These are phyloP conservation scores for Entoloma clypeatum DNA, from an alignment of 1,284 basidiomycete genomes.

Conservation along the genomic window DNA sequence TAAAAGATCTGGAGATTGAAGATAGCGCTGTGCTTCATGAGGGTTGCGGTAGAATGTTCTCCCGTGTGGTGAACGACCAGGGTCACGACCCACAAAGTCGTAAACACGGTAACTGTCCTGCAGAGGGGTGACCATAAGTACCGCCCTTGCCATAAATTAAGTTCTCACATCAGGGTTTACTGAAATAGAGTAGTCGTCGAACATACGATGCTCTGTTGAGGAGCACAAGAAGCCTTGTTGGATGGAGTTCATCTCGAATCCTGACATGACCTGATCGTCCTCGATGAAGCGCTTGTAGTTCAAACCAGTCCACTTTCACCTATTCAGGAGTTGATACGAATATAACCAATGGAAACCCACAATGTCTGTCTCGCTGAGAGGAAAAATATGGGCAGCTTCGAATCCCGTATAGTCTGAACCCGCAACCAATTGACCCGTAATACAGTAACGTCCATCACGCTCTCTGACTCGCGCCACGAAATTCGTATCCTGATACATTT, in stretches of 20 bases:
- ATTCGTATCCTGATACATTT: constrained; percentile 9
- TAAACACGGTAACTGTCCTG: constrained; percentile 15
- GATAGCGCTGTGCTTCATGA: constrained; percentile 10
- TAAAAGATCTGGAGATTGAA: constrained; percentile 17
- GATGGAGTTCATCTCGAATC: constrained; percentile 16
- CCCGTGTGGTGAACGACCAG: constrained; percentile 13
- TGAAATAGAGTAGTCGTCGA: constrained; percentile 14
- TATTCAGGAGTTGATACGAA: neutral
- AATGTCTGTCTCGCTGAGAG: constrained; percentile 13
- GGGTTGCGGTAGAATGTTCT: constrained; percentile 15
- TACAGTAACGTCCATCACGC: constrained; percentile 15
- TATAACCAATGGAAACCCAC: constrained; percentile 7
- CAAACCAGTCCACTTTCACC: constrained; percentile 11
- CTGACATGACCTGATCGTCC: constrained; percentile 11
- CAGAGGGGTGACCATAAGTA: neutral
- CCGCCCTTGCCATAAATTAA: constrained; percentile 1
- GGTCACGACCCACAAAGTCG: constrained; percentile 16
- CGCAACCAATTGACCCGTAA: constrained; percentile 14
- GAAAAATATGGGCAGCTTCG: constrained; percentile 17
- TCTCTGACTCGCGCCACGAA: constrained; percentile 16
- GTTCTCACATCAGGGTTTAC: constrained; percentile 16
- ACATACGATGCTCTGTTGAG: constrained; percentile 15
- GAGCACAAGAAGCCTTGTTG: constrained; percentile 17
- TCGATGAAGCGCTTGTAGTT: constrained; percentile 16
- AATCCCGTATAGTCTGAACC: constrained; percentile 16